Evolutionary conservation across 441 rosid species (phyloP), one percentile per base, ranked within the genome.

Genomic region (Manihot esculenta): DNA sequence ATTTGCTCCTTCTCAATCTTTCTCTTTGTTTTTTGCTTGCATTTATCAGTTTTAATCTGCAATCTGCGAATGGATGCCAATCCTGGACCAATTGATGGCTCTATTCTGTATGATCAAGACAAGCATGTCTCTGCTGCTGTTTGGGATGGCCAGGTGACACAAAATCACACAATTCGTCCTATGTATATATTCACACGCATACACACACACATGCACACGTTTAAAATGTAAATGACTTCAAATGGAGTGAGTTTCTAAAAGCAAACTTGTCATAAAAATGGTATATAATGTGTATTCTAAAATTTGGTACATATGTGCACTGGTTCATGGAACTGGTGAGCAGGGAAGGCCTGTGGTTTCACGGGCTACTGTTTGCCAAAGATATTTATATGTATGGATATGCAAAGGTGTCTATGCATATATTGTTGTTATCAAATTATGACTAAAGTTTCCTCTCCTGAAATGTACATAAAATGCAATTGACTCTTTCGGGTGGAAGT

Each of bases 101-200:
- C 82, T 74, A 80, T 91, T 7, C 87, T 94, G 17, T 94, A 87
- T 77, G 99, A 94, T 83, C 97, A 94, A 81, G 99, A 91, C 68
- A 91, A 90, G 78, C 98, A 94, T 75, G 99, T 94, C 15, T 94
- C 99, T 53, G 80, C 93, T 8, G 99, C 97, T 48, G 97, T 94
- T 74, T 94, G 99, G 99, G 99, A 91, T 59, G 99, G 99, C 68
- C 99, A 94, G 99, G 99, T 92, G 61, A 47, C 56, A 60, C 70
- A 7, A n/a, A 26, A 24, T 64, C 14, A 41, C 26, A 24, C 50
- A 1, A 66, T 5, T 47, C 33, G 42, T 53, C 62, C 18, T 68
- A 60, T 57, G 24, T 12, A 17, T 23, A 27, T 68, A 15, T 56
- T 27, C n/a, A 15, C 15, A n/a, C n/a, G n/a, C n/a, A 13, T 13